Evolutionary conservation across 768 basidiomycete genomes (phyloP).

Genomic region (Leccinum variicolor): DNA sequence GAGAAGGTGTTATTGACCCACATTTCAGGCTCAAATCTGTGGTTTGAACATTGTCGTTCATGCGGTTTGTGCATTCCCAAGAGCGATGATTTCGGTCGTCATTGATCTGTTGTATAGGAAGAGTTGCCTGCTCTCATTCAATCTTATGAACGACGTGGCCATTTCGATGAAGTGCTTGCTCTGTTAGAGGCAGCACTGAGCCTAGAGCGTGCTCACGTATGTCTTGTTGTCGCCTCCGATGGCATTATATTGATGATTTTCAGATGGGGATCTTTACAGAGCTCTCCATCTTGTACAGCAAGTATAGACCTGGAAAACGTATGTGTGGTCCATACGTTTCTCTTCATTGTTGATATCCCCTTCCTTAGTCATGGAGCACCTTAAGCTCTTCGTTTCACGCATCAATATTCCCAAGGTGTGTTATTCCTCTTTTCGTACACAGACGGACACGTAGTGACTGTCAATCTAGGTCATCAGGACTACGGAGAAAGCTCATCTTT

Average conservation of each 20-base stretch:
- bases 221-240: constrained; percentile 16
- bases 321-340: constrained; percentile 29
- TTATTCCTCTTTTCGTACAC: not conserved
- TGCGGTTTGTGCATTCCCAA: constrained; percentile 41
- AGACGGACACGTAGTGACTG: not conserved
- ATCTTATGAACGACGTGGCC: constrained; percentile 86
- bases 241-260: constrained; percentile 14
- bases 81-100: constrained; percentile 3
- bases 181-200: constrained; percentile 94
- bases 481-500: constrained; percentile 93
- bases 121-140: constrained; percentile 71
- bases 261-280: constrained; percentile 98
- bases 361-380: constrained; percentile 89
- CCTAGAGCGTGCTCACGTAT: constrained; percentile 89
- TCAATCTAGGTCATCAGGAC: constrained; percentile 78
- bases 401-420: constrained; percentile 95
- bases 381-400: constrained; percentile 91
- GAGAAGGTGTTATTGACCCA: constrained; percentile 4
- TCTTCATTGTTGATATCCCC: constrained; percentile 2
- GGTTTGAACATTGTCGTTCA: constrained; percentile 98
- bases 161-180: constrained; percentile 91
- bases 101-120: constrained; percentile 45
- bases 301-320: constrained; percentile 93
- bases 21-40: constrained; percentile 86
- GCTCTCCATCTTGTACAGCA: constrained; percentile 87